Percentiles rank a stretch among this genome's conserved stretches.
Conservation (phyloP, 345 rosid species). For the Ceriops tagal region DNA sequence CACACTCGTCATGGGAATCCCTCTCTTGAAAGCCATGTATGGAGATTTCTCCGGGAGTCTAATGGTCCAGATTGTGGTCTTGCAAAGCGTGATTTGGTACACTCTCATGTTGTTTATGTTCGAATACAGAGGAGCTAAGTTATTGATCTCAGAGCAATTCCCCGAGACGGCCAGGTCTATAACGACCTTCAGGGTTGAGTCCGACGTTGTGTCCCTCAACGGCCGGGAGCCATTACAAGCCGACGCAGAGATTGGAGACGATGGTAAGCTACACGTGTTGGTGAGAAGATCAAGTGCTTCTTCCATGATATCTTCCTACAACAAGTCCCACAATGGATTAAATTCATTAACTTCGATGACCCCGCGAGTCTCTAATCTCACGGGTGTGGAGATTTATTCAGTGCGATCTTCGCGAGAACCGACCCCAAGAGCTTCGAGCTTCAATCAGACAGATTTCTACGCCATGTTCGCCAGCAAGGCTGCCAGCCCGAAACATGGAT, state of each 20-base stretch:
- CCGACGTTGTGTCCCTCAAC: conserved; percentile 74
- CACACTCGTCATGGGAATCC: conserved; percentile 85
- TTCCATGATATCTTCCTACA: conserved; percentile 63
- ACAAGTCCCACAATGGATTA: conserved; percentile 50
- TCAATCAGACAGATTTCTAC: conserved; percentile 75
- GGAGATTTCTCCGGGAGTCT: conserved; percentile 68
- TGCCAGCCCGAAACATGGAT: conserved; percentile 75
- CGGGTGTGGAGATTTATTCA: conserved; percentile 76
- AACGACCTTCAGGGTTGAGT: conserved; percentile 69
- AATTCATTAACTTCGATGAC: conserved; percentile 52
- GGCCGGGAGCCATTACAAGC: conserved; percentile 70
- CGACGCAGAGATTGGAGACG: conserved; percentile 79
- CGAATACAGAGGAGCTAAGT: conserved; percentile 74
- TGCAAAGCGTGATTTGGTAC: conserved; percentile 80
- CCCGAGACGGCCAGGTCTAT: conserved; percentile 81
- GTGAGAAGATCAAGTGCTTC: conserved; percentile 55
- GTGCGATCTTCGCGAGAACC: conserved; percentile 78
- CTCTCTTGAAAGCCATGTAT: conserved; percentile 77
- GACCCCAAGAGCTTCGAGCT: conserved; percentile 85
- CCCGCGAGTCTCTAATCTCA: conserved; percentile 75
- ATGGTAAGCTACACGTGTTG: conserved; percentile 78
- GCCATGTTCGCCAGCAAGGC: conserved; percentile 85
- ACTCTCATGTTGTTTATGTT: conserved; percentile 78
- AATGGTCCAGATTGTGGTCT: conserved; percentile 84
- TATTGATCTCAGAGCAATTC: conserved; percentile 71